Evolutionary conservation across 1,139 yeast species (phyloP).

Genomic region (Wickerhamomyces sp.): DNA sequence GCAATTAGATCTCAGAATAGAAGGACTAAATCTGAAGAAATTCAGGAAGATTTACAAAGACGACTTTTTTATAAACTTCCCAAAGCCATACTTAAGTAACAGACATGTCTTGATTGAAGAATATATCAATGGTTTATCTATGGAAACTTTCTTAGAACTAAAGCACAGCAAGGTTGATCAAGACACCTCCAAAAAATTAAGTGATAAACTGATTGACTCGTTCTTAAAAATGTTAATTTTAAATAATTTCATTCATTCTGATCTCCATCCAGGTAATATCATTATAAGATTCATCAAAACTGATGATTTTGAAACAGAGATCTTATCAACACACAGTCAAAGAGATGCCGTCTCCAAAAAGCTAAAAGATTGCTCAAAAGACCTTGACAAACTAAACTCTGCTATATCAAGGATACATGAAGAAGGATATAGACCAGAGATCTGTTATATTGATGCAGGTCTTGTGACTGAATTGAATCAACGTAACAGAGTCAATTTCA

Average conservation of each 20-base stretch:
- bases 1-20: constrained; percentile 87
- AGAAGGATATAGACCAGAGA: constrained; percentile 75
- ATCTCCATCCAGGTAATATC: constrained; percentile 94
- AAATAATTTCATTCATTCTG: constrained; percentile 94
- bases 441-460: constrained; percentile 91
- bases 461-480: constrained; percentile 84
- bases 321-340: constrained; percentile 31
- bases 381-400: constrained; percentile 44
- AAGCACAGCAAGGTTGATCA: constrained; percentile 30
- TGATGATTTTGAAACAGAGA: constrained; percentile 31
- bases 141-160: constrained; percentile 56
- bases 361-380: constrained; percentile 36
- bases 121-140: constrained; percentile 75
- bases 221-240: constrained; percentile 87
- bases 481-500: constrained; percentile 73
- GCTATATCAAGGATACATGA: constrained; percentile 47
- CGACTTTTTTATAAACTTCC: constrained; percentile 69
- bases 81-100: constrained; percentile 66
- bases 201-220: constrained; percentile 86
- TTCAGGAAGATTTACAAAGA: constrained; percentile 44
- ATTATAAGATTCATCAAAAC: constrained; percentile 67
- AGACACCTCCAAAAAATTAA: constrained; percentile 63
- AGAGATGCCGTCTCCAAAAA: constrained; percentile 44
- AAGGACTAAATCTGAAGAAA: constrained; percentile 70
- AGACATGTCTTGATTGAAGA: constrained; percentile 83